Conservation (phyloP, 2,329 filamentous ascomycete species). For the Diplodia mutila region DNA sequence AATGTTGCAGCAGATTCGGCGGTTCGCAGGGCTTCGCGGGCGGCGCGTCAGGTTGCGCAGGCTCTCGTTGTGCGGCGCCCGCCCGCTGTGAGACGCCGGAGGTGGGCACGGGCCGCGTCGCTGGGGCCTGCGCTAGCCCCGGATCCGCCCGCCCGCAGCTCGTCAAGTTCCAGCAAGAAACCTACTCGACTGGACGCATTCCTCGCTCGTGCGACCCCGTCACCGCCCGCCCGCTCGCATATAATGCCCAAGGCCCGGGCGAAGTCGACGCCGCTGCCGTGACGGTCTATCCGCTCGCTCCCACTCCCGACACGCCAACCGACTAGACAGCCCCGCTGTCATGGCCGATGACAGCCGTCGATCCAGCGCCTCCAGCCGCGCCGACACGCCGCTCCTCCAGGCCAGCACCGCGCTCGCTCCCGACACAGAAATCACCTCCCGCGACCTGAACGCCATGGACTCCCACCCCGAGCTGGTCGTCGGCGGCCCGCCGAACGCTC, state of each 20-base stretch:
- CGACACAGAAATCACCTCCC: constrained; percentile 28
- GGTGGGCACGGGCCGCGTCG: constrained; percentile 3
- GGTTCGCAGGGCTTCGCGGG: constrained; percentile 2
- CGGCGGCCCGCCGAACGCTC: constrained; percentile 43
- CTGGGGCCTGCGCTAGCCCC: constrained; percentile 3
- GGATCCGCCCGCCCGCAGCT: background rate
- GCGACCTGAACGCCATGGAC: constrained; percentile 33
- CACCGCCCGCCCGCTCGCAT: constrained; percentile 7
- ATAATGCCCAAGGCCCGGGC: constrained; percentile 18
- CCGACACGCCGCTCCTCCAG: constrained; percentile 30
- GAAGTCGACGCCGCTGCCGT: background rate
- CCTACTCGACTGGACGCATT: constrained; percentile 9
- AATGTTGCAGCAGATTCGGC: background rate
- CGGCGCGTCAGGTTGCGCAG: background rate
- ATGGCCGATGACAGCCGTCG: constrained; percentile 42
- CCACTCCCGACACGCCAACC: background rate
- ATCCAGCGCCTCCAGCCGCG: constrained; percentile 41
- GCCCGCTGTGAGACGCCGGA: background rate
- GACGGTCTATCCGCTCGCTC: background rate
- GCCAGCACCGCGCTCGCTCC: constrained; percentile 26
- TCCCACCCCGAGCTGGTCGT: constrained; percentile 33
- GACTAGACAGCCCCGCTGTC: constrained; percentile 17
- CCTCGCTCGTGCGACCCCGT: constrained; percentile 18
- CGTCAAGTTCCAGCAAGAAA: constrained; percentile 19
- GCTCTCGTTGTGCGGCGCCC: background rate